phyloP scores from a whole-genome alignment of 352 stramenopile genomes.

The Paralagenidium karlingii region DNA sequence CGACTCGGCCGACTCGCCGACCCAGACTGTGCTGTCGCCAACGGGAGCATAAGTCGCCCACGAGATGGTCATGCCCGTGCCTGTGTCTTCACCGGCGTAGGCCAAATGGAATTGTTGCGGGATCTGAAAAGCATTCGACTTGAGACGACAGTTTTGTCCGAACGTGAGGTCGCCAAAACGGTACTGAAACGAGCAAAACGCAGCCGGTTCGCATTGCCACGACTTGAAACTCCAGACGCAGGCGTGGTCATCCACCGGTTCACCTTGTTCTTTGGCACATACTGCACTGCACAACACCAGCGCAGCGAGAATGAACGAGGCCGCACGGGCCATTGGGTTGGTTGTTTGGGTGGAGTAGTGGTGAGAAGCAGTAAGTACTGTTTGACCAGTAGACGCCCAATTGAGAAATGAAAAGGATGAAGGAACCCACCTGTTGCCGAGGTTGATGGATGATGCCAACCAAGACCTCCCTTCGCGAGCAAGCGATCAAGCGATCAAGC shows the following conservation, averaged over 20 bases:
- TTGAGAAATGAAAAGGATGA: too few species aligned
- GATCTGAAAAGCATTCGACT: conserved; percentile 1
- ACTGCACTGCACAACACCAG: too few species aligned
- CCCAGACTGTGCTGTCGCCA: conserved; percentile 26
- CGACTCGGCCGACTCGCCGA: conserved; percentile 13
- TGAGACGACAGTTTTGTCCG: conserved; percentile 9
- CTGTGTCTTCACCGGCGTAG: conserved; percentile 21
- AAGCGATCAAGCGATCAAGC: too few species aligned
- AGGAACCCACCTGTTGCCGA: too few species aligned
- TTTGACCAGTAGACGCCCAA: too few species aligned
- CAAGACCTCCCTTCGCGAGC: too few species aligned
- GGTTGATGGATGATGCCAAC: too few species aligned
- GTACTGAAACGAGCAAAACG: conserved; percentile 11
- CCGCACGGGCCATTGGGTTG: too few species aligned
- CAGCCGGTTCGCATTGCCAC: conserved; percentile 2
- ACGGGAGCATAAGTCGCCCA: conserved; percentile 38
- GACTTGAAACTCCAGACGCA: background rate
- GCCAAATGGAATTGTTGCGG: conserved; percentile 50
- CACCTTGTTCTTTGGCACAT: too few species aligned
- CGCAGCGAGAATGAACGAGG: too few species aligned
- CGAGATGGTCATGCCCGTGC: conserved; percentile 43
- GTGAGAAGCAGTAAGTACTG: too few species aligned
- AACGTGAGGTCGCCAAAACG: conserved; percentile 10
- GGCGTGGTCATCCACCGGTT: conserved; percentile 1
- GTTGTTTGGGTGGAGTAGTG: too few species aligned